Conservation (phyloP, 2,329 filamentous ascomycete genomes). For the Penicillium sp. region DNA sequence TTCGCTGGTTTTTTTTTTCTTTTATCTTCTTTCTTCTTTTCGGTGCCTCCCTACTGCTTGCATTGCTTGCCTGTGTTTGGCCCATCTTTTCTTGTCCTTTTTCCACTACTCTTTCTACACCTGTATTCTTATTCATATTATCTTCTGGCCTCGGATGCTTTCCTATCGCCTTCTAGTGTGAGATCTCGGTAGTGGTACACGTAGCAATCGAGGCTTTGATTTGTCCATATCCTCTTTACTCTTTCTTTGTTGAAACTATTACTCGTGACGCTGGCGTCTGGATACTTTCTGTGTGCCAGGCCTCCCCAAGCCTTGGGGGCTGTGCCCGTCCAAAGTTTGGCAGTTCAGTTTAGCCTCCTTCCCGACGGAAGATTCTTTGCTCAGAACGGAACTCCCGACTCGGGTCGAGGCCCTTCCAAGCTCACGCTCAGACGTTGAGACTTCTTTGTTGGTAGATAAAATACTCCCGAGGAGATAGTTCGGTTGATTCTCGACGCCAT, state of each 20-base stretch:
- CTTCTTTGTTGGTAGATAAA: not conserved
- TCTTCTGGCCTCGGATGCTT: conserved; percentile 8
- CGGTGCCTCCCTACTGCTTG: not conserved
- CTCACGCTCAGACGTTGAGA: not conserved
- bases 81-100: conserved; percentile 8
- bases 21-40: too few relatives aligned
- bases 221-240: not conserved
- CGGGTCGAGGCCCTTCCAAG: not conserved
- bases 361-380: not conserved
- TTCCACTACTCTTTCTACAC: conserved; percentile 3
- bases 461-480: not conserved
- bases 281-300: not conserved
- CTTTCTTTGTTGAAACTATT: not conserved
- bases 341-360: not conserved
- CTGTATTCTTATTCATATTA: conserved; percentile 19
- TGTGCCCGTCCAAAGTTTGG: not conserved
- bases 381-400: not conserved
- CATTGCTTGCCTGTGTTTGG: conserved; percentile 4
- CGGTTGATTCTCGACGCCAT: not conserved
- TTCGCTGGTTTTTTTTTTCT: conserved; percentile 5
- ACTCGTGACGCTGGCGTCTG: not conserved
- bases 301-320: not conserved
- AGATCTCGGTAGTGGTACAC: conserved; percentile 10
- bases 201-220: conserved; percentile 14
- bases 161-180: conserved; percentile 1